Base-by-base conservation (phyloP, 805 yeast species). In the Metschnikowia corniflorae region DNA sequence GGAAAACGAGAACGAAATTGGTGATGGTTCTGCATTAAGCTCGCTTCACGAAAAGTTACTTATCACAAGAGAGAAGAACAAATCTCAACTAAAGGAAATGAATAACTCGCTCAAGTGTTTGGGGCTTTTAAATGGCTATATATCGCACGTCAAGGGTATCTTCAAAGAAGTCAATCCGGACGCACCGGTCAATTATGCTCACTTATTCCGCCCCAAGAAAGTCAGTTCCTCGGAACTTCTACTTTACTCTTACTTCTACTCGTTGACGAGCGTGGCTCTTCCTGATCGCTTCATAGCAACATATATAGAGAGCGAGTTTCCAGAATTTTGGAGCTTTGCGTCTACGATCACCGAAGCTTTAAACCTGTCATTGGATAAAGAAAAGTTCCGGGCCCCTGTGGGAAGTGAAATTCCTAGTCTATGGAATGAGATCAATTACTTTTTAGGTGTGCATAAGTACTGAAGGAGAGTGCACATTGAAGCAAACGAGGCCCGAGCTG, bases 261-360 rank as follows among this genome's bases (percentile, higher is more conserved):
- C 64, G 6, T 44, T 62, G 34, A 58, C 66, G 1, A 42, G 37
- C 27, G 50, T 49, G 2, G 56, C 53, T 7, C 54, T 75, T 33
- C 73, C 75, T 4, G 72, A 71, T 39, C 46, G 50, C 17, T 73
- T 73, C 43, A 51, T 75, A 23, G 42, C 34, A 5, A 49, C 46
- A n/a, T 71, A 59, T 43, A 40, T 73, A 30, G 32, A 47, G 10
- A 39, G 46, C 13, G 59, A 64, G 30, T 55, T 53, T 34, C 65
- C 68, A 1, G 48, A 58, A 6, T 48, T 68, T 24, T 19, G 58
- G 28, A 26, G 31, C 9, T 44, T 40, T 21, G 43, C 48, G 9
- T 23, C 27, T 10, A 40, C 49, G 4, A 39, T 45, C 6, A 37
- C 38, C 10, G 46, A 44, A 31, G 46, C 46, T 3, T 35, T 48